Percentiles rank a stretch among this genome's conserved stretches.
Evolutionary conservation across 2,329 filamentous ascomycete genomes (phyloP).

Genomic region (Celoporthe dispersa): DNA sequence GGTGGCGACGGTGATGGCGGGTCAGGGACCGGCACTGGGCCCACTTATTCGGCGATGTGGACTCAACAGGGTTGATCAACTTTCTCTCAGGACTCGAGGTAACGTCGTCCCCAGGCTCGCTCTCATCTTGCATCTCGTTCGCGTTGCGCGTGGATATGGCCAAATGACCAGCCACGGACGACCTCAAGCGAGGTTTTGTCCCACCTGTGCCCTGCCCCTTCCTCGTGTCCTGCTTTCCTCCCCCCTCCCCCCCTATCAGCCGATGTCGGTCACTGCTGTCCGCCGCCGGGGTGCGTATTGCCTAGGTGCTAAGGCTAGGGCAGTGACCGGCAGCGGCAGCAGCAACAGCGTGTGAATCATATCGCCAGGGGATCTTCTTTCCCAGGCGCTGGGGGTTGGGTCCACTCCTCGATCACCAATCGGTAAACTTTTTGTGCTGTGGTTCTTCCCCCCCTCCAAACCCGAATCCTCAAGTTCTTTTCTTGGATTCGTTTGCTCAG

Average conservation of each 20-base stretch:
- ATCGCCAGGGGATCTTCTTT: background rate
- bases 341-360: background rate
- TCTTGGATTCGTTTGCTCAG: background rate
- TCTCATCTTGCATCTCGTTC: slow-evolving; percentile 8
- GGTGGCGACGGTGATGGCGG: background rate
- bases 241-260: background rate
- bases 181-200: slow-evolving; percentile 13
- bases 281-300: background rate
- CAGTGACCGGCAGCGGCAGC: background rate
- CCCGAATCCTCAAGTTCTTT: slow-evolving; percentile 13
- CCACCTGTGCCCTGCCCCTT: background rate
- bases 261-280: slow-evolving; percentile 12
- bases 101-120: background rate
- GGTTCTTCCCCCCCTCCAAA: background rate
- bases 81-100: background rate
- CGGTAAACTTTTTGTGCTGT: background rate
- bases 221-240: background rate
- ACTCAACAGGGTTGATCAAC: background rate
- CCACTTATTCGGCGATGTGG: slow-evolving; percentile 6
- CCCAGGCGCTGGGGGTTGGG: background rate
- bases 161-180: slow-evolving; percentile 6
- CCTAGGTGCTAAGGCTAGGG: background rate
- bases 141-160: background rate
- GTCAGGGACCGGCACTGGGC: background rate
- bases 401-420: slow-evolving; percentile 3